A percentile compares a stretch with the other conserved stretches of the same genome.
These are phyloP conservation scores for Litsea cubeba DNA, from an alignment of 164 flowering plant species.

Conservation along the genomic window DNA sequence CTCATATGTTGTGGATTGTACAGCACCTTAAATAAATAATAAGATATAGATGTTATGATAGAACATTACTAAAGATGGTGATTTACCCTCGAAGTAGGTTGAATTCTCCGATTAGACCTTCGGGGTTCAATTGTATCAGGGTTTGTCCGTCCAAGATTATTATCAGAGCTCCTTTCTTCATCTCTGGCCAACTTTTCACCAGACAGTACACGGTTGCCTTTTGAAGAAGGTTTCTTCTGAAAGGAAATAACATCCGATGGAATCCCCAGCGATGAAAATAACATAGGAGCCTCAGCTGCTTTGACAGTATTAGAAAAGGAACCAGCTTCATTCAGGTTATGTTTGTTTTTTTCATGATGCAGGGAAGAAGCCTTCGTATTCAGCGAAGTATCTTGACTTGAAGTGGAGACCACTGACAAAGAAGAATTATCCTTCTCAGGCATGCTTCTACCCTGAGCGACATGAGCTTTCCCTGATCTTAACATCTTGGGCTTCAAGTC, in stretches of 20 bases:
- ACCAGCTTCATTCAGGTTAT: constrained; percentile 24
- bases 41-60: background rate
- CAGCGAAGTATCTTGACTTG: constrained; percentile 20
- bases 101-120: constrained; percentile 88
- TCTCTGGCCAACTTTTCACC: constrained; percentile 40
- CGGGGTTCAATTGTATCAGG: constrained; percentile 64
- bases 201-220: constrained; percentile 45
- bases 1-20: background rate
- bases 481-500: constrained; percentile 46
- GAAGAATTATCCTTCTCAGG: constrained; percentile 33
- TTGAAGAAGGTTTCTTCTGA: constrained; percentile 37
- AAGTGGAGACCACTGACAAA: constrained; percentile 20
- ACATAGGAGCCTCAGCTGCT: constrained; percentile 30
- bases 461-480: constrained; percentile 45
- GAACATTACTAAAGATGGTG: background rate
- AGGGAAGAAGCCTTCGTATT: constrained; percentile 28
- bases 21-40: background rate
- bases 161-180: constrained; percentile 44
- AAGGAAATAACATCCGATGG: constrained; percentile 31
- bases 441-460: constrained; percentile 27
- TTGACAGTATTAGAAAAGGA: constrained; percentile 34
- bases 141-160: constrained; percentile 27
- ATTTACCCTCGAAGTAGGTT: constrained; percentile 92
- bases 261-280: constrained; percentile 33
- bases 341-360: constrained; percentile 32